phyloP scores from a whole-genome alignment of 2,329 filamentous ascomycete species.

The Rhynchosporium secalis region DNA sequence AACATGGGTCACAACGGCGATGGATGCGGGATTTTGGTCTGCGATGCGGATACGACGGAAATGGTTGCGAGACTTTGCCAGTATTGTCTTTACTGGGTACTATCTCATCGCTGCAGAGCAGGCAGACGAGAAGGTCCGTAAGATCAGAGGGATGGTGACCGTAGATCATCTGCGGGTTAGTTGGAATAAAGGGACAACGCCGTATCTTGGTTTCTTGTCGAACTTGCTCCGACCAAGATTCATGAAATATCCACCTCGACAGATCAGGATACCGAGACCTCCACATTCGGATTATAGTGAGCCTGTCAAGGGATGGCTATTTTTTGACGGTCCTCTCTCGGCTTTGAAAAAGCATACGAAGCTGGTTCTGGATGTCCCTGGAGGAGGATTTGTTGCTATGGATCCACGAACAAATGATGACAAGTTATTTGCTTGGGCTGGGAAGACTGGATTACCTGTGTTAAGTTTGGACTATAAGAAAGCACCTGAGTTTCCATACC shows the following conservation, averaged over 20 bases:
- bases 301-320: conserved; percentile 83
- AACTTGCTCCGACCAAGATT: conserved; percentile 74
- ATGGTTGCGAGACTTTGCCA: conserved; percentile 79
- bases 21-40: conserved; percentile 98
- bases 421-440: conserved; percentile 89
- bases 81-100: conserved; percentile 82
- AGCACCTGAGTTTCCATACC: conserved; percentile 81
- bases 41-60: conserved; percentile 87
- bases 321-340: conserved; percentile 84
- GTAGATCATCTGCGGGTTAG: conserved; percentile 88
- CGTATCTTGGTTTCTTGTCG: conserved; percentile 75
- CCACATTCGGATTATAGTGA: conserved; percentile 78
- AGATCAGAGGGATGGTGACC: conserved; percentile 81
- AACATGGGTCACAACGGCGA: conserved; percentile 91
- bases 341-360: conserved; percentile 75
- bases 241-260: conserved; percentile 77
- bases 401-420: conserved; percentile 92
- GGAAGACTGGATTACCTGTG: conserved; percentile 82
- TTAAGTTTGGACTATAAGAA: conserved; percentile 90
- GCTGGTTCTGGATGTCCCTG: conserved; percentile 85
- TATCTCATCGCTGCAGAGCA: conserved; percentile 92
- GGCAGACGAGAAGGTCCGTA: conserved; percentile 94
- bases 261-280: conserved; percentile 81
- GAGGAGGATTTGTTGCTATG: conserved; percentile 97
- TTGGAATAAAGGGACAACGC: conserved; percentile 93